phyloP scores from a whole-genome alignment of 2,329 filamentous ascomycete genomes.

The Alternaria panax region DNA sequence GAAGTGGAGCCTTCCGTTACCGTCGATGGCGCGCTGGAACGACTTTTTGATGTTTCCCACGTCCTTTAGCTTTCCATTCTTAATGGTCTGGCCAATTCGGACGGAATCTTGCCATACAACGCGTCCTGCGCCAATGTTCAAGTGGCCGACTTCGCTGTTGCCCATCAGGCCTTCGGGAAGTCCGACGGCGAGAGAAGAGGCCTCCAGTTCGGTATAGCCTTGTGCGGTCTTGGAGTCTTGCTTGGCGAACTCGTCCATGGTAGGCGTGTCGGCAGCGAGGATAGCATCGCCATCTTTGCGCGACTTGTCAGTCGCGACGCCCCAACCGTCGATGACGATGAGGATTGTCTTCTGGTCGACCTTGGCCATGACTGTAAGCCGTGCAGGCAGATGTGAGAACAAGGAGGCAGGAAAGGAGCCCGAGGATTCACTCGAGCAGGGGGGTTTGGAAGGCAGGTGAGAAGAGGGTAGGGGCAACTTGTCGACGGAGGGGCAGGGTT shows the following conservation, averaged over 20 bases:
- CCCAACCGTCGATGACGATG: conserved; percentile 99
- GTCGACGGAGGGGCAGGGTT: conserved; percentile 38
- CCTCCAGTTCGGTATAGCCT: conserved; percentile 91
- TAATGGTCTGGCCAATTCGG: conserved; percentile 91
- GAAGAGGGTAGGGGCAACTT: conserved; percentile 16
- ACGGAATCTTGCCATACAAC: conserved; percentile 98
- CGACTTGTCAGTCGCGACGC: conserved; percentile 80
- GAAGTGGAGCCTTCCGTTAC: conserved; percentile 91
- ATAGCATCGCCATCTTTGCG: conserved; percentile 94
- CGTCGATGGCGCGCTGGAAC: conserved; percentile 80
- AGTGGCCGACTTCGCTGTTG: conserved; percentile 96
- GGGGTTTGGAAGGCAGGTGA: not conserved
- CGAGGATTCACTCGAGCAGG: not conserved
- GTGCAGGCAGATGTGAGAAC: conserved; percentile 18
- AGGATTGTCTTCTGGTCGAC: conserved; percentile 75
- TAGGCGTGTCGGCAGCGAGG: conserved; percentile 87
- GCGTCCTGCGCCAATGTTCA: conserved; percentile 97
- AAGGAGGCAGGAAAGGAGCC: not conserved
- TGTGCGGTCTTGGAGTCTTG: conserved; percentile 74
- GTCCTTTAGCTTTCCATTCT: conserved; percentile 79
- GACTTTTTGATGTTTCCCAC: conserved; percentile 79
- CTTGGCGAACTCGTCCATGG: conserved; percentile 85
- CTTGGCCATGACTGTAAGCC: conserved; percentile 63
- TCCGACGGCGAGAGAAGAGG: conserved; percentile 93
- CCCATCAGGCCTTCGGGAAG: conserved; percentile 98